A percentile compares a stretch with the other conserved stretches of the same genome.
Evolutionary conservation across 139 green algal genomes (phyloP).

Genomic region (Coelastrella sp.): DNA sequence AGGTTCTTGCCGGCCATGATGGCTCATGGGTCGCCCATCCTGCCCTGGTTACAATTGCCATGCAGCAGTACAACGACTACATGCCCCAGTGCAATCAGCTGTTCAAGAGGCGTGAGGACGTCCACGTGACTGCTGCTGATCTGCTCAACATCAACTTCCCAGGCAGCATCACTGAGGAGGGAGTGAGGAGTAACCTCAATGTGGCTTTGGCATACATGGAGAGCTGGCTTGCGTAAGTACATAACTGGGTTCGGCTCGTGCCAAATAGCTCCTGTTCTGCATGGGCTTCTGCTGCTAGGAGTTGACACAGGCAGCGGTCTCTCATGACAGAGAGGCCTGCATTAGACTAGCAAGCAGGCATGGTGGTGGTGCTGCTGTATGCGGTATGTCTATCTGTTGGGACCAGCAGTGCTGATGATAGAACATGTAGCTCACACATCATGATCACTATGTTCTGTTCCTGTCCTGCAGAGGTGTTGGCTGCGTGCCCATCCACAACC

Average conservation of each 20-base stretch:
- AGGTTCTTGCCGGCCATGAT: conserved; percentile 89
- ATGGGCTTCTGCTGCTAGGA: no score
- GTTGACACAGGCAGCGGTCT: no score
- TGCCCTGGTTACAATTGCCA: conserved; percentile 75
- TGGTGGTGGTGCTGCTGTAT: no score
- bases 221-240: conserved; percentile 77
- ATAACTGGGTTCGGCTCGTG: neutral
- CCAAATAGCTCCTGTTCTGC: no score
- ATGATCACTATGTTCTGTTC: neutral
- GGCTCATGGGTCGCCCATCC: conserved; percentile 91
- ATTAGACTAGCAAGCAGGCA: no score
- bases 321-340: no score
- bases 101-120: conserved; percentile 21
- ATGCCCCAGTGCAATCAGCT: conserved; percentile 70
- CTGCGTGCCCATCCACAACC: conserved; percentile 90
- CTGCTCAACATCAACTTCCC: conserved; percentile 66
- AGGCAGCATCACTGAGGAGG: conserved; percentile 70
- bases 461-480: conserved; percentile 67
- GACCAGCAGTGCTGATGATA: no score
- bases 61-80: conserved; percentile 77
- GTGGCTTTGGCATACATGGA: conserved; percentile 89
- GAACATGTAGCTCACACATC: no score
- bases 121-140: conserved; percentile 58
- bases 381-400: no score
- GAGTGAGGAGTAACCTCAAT: conserved; percentile 75